A percentile compares a stretch with the other conserved stretches of the same genome.
phyloP scores from a whole-genome alignment of 2,329 filamentous ascomycete genomes.

The Graphium sp. region DNA sequence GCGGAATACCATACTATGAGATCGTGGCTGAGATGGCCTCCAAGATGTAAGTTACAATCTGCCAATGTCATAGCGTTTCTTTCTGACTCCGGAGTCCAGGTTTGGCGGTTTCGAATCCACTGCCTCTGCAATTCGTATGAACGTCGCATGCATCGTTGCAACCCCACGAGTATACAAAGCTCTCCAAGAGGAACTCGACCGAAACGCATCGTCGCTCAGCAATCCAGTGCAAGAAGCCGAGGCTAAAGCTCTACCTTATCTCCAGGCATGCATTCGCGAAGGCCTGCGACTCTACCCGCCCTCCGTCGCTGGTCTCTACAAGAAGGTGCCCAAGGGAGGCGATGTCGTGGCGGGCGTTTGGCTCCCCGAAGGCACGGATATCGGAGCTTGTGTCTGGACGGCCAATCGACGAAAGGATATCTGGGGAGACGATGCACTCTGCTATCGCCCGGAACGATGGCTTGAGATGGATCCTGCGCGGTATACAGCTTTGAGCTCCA shows the following conservation, averaged over 20 bases:
- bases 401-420: slow-evolving; percentile 15
- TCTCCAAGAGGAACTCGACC: slow-evolving; percentile 24
- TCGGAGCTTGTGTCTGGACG: slow-evolving; percentile 17
- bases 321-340: slow-evolving; percentile 13
- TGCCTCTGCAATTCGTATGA: slow-evolving; percentile 31
- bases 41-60: too few relatives aligned
- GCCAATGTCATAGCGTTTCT: too few relatives aligned
- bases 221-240: slow-evolving; percentile 14
- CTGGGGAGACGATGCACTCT: slow-evolving; percentile 16
- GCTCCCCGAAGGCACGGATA: slow-evolving; percentile 14
- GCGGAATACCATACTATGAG: too few relatives aligned
- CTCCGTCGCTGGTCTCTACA: too few relatives aligned
- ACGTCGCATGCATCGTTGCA: slow-evolving; percentile 31
- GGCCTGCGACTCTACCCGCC: not conserved
- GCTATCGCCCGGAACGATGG: slow-evolving; percentile 18
- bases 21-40: too few relatives aligned
- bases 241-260: slow-evolving; percentile 15
- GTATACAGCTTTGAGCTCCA: slow-evolving; percentile 15
- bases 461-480: slow-evolving; percentile 16
- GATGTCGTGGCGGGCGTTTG: slow-evolving; percentile 14
- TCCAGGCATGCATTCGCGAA: not conserved
- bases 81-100: not conserved
- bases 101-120: slow-evolving; percentile 33
- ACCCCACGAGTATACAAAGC: slow-evolving; percentile 21
- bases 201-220: slow-evolving; percentile 1